Evolutionary conservation across 208 protist genomes (phyloP), one percentile per base, ranked within the genome.

Genomic region (Wallacemonas sp.): DNA sequence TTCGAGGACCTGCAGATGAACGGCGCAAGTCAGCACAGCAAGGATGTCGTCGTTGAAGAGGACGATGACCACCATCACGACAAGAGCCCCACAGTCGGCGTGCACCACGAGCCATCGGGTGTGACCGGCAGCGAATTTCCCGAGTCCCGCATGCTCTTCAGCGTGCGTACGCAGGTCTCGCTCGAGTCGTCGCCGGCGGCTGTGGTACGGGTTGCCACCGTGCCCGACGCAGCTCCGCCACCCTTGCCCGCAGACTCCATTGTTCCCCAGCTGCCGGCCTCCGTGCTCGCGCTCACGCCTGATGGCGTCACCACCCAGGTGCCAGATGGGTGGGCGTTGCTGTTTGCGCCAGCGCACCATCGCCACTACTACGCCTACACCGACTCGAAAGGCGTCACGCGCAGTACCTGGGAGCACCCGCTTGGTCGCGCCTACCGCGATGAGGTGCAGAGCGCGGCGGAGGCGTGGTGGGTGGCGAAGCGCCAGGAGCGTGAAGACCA

Each of bases 381-480:
- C n/a, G 68, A 84, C 44, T 68, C 68, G 4, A 62, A 60, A 3
- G 68, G 77, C 8, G 51, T 24, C 1, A 66, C 72, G 31, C 64
- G 62, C 27, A 76, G 77, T 12, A 89, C 82, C 11, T 93, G 86
- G 86, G 71, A 73, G 46, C 86, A 93, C 62, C 86, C 86, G 17
- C 61, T 79, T 14, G 86, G 86, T 21, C 22, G 31, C 0, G 72
- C 67, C 26, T 68, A 83, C 31, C 79, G 89, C 63, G 58, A 66
- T 28, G 76, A 85, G 15, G 44, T 80, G n/a, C 66, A 86, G 38
- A 54, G 56, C 26, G 68, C 75, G 24, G 69, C 78, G 6, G 64
- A 77, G 33, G 42, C 46, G 42, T 86, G 79, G 79, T 79, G 71
- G 47, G 47, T 73, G 38, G 56, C 46, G 26, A 27, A 41, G 15